Conservation (phyloP, 116 monocot species). For the Zostera marina region DNA sequence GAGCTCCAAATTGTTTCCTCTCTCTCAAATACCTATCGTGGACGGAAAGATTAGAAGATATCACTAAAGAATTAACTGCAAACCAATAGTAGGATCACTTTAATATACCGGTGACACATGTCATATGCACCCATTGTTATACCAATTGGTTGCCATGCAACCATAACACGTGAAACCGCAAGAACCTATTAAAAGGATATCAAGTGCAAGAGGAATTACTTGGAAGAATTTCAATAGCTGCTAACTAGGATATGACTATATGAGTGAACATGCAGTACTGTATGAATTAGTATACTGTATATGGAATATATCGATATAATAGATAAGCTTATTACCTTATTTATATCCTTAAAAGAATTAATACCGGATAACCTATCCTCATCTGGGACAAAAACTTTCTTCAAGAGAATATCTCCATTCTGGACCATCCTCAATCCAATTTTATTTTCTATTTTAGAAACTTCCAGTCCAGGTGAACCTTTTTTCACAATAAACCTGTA, state of each 20-base stretch:
- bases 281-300: no score
- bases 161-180: conserved; percentile 89
- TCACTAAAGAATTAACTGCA: background rate
- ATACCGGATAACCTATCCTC: conserved; percentile 86
- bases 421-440: conserved; percentile 96
- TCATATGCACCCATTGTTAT: conserved; percentile 93
- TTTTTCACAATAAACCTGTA: conserved; percentile 88
- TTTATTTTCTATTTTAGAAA: conserved; percentile 93
- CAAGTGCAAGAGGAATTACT: background rate
- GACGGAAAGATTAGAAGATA: background rate
- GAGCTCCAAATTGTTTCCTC: conserved; percentile 91
- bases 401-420: conserved; percentile 88
- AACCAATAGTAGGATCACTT: background rate
- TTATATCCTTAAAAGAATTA: conserved; percentile 90
- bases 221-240: background rate
- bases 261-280: background rate
- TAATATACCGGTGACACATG: conserved; percentile 64
- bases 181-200: conserved; percentile 35
- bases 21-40: conserved; percentile 68
- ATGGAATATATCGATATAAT: no score
- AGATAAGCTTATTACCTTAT: conserved; percentile 40
- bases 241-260: background rate
- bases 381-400: conserved; percentile 88
- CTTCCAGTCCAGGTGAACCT: conserved; percentile 62
- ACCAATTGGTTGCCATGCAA: conserved; percentile 94